Evolutionary conservation across 345 rosid genomes (phyloP).

Genomic region (Angophora floribunda): DNA sequence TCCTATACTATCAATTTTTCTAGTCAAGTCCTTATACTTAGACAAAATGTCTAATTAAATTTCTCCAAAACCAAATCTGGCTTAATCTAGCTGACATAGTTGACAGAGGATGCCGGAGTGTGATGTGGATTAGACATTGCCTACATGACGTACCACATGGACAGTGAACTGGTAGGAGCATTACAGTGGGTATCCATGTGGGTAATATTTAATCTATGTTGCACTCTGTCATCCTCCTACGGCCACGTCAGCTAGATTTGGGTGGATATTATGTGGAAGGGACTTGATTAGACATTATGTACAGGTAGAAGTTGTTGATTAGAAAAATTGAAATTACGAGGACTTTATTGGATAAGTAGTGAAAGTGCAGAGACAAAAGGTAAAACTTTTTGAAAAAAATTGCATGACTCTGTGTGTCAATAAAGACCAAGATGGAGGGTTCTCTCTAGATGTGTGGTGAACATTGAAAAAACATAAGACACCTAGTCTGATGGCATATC

Average conservation of each 20-base stretch:
- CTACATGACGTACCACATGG: neutral
- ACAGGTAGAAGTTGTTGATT: neutral
- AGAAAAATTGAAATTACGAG: neutral
- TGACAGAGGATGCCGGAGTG: neutral
- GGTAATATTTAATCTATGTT: neutral
- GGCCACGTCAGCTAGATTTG: neutral
- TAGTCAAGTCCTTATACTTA: neutral
- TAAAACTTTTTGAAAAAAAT: neutral
- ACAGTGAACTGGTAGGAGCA: neutral
- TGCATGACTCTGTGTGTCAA: neutral
- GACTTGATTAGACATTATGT: neutral
- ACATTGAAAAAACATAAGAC: neutral
- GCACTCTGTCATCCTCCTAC: neutral
- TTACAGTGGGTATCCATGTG: neutral
- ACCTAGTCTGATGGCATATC: neutral
- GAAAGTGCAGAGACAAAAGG: neutral
- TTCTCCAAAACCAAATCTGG: neutral
- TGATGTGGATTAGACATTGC: neutral
- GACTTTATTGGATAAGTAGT: neutral
- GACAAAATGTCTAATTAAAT: neutral
- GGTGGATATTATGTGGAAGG: neutral
- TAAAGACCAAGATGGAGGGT: neutral
- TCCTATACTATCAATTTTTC: neutral
- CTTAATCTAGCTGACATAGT: neutral
- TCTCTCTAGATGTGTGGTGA: neutral